Evolutionary conservation across 129 eudicot species (phyloP), one percentile per base, ranked within the genome.

Genomic region (Glebionis coronaria): DNA sequence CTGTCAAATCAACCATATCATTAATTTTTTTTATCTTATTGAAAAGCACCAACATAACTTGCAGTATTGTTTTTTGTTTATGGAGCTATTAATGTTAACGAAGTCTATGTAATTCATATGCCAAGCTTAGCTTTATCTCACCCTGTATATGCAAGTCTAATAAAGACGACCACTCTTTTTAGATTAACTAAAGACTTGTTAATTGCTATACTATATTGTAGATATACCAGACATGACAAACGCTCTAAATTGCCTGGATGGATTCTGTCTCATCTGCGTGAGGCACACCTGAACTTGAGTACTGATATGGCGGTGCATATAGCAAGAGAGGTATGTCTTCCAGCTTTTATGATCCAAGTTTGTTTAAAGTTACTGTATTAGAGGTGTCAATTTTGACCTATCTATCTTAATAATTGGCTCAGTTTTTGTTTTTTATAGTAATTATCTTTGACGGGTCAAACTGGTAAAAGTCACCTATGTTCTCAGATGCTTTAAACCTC

Each of bases 291-390:
- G 44, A 94, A 90, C 84, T 80, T 94, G 95, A 94, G 99, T 79
- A 94, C 97, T 0, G 99, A 94, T 79, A 94, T 94, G 99, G 99
- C 97, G 1, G 90, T 89, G 71, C 93, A 94, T 79, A 94, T 94
- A 57, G 99, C 99, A 55, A 78, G 86, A 87, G 99, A 94, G 87
- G 99, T 90, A 75, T 13, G 62, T 2, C 56, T 46, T 79, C 57
- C 65, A 25, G 18, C 19, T n/a, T 38, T 75, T 45, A 23, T 28
- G 16, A 60, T 71, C 44, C 15, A 4, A 61, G 12, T 5, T 14
- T 60, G 55, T 56, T 38, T 19, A 12, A 25, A 19, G 29, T 67
- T 16, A 19, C 50, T 3, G 2, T 31, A 31, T 66, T 29, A n/a
- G 46, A 13, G 14, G 56, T 64, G 56, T 40, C 35, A 21, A 21